Base-by-base conservation (phyloP, 2,329 filamentous ascomycete genomes). In the Tolypocladium ovalisporum region DNA sequence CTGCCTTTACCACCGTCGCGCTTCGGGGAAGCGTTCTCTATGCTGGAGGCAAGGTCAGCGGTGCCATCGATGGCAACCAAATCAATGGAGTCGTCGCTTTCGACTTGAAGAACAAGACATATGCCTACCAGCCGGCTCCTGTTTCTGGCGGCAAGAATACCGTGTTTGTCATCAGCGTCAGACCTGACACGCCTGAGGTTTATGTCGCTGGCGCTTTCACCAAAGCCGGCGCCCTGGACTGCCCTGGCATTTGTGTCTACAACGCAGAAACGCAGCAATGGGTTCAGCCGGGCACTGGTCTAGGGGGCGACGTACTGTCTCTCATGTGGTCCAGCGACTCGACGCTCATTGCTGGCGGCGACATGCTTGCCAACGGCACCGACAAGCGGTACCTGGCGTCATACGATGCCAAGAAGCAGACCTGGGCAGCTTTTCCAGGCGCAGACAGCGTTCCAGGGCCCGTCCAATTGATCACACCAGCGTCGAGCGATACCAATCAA, bases 131-230 rank as follows among this genome's bases (percentile, higher is more conserved):
- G 65, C 90, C 93, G 1, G 86, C 91, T 34, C 80, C 87, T 1
- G 77, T 97, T 3, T 79, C 79, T 13, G 92, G 93, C 17, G 76
- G 78, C 7, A 81, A 85, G 60, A 84, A 85, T 32, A 82, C 84
- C 3, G 91, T 97, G 47, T 87, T 90, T 58, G 78, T 88, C 34
- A 90, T 99, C 63, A 81, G 84, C 13, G 78, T 86, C 10, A 87
- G 86, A 57, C 88, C 89, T 0, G 81, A 81, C 56, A 85, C 84
- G 22, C 78, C 80, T 1, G 84, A 94, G 54, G 79, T 99, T 15
- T 99, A 88, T 67, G 88, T 99, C 36, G 93, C 88, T 40, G 94
- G 94, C 36, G 84, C 82, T 12, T 99, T 97, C 67, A 77, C 83
- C n/a, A 83, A 82, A 36, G 94, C 91, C 22, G 94, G 94, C 34